Evolutionary conservation across 2,329 filamentous ascomycete species (phyloP).

Genomic region (Scytalidium lignicola): DNA sequence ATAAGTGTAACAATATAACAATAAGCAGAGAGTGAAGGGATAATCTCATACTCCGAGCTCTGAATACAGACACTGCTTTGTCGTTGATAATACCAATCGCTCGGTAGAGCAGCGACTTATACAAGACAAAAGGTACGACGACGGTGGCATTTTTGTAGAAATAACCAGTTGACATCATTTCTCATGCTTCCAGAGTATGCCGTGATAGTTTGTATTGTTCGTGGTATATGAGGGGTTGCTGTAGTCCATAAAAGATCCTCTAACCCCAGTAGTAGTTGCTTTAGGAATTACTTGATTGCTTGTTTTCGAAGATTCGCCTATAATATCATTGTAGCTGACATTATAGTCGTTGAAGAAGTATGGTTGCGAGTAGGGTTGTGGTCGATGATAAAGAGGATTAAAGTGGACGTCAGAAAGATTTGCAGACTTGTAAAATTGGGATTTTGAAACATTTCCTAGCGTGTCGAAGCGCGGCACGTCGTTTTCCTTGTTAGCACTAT

Average conservation of each 20-base stretch:
- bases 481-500: slow-evolving; percentile 22
- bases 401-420: not conserved
- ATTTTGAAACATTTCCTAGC: not conserved
- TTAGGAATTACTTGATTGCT: not conserved
- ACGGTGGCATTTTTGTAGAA: too few relatives aligned
- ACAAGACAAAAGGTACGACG: too few relatives aligned
- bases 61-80: too few relatives aligned
- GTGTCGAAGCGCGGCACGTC: not conserved
- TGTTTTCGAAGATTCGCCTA: not conserved
- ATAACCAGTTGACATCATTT: too few relatives aligned
- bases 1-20: too few relatives aligned
- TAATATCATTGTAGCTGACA: not conserved
- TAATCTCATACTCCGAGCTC: too few relatives aligned
- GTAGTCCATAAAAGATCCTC: not conserved
- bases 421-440: not conserved
- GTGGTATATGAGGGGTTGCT: too few relatives aligned
- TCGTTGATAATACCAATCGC: too few relatives aligned
- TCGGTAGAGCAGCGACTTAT: too few relatives aligned
- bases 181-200: too few relatives aligned
- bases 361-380: not conserved
- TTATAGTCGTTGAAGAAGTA: not conserved
- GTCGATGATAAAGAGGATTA: not conserved
- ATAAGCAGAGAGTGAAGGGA: too few relatives aligned
- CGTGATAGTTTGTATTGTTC: too few relatives aligned
- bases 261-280: not conserved